Conservation (phyloP, 768 basidiomycete genomes). For the Trichaptum fuscoviolaceum region DNA sequence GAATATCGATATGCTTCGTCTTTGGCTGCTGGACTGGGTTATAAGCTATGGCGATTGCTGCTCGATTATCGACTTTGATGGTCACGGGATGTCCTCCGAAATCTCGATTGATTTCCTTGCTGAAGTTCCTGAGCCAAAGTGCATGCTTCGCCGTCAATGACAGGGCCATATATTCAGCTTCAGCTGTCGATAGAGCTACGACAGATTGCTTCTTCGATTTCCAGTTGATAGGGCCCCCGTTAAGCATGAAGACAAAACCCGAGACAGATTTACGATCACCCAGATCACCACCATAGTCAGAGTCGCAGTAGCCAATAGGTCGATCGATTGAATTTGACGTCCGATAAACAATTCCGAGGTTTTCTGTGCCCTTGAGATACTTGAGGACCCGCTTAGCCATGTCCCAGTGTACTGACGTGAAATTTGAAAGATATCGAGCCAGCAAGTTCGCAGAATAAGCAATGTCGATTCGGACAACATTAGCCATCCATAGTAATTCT, state of each 20-base stretch:
- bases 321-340: constrained; percentile 8
- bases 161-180: constrained; percentile 37
- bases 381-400: constrained; percentile 23
- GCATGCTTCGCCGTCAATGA: constrained; percentile 22
- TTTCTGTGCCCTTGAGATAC: constrained; percentile 23
- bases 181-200: constrained; percentile 30
- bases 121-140: constrained; percentile 16
- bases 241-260: constrained; percentile 23
- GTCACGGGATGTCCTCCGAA: background rate
- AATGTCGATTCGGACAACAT: constrained; percentile 26
- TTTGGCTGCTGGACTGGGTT: constrained; percentile 25
- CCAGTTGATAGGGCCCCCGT: constrained; percentile 28
- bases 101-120: constrained; percentile 7
- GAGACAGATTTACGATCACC: constrained; percentile 24
- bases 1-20: constrained; percentile 35
- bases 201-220: constrained; percentile 29
- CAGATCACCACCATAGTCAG: constrained; percentile 19
- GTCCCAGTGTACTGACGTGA: constrained; percentile 20
- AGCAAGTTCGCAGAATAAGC: constrained; percentile 21
- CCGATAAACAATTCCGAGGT: constrained; percentile 12
- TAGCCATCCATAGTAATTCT: constrained; percentile 24
- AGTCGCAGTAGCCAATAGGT: constrained; percentile 19
- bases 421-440: constrained; percentile 21
- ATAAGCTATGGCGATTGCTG: constrained; percentile 25
- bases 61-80: constrained; percentile 22